Percentiles rank a stretch among this genome's conserved stretches.
Conservation (phyloP, 495 filamentous ascomycete species). For the Arthonia radiata region DNA sequence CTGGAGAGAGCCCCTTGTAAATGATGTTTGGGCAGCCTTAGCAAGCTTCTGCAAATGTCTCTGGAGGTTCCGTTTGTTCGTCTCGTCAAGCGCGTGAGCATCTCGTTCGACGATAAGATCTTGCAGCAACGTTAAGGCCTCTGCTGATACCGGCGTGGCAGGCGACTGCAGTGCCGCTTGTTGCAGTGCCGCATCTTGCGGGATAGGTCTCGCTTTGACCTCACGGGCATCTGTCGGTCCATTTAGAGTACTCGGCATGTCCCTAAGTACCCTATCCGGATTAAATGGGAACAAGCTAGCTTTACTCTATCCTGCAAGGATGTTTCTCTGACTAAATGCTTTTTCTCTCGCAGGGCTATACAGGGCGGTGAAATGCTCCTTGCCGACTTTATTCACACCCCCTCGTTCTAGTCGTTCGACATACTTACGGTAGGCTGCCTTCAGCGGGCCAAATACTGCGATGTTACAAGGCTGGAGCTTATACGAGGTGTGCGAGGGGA, state of each 20-base stretch:
- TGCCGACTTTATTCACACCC: slow-evolving; percentile 2
- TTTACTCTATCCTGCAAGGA: slow-evolving; percentile 3
- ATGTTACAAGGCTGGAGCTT: slow-evolving; percentile 10
- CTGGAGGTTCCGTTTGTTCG: slow-evolving; percentile 3
- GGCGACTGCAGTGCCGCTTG: too few species aligned
- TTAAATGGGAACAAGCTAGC: slow-evolving; percentile 4
- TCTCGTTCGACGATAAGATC: slow-evolving; percentile 2
- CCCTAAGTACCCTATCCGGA: slow-evolving; percentile 4
- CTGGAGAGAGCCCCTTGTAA: slow-evolving; percentile 3
- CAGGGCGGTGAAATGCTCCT: slow-evolving; percentile 5
- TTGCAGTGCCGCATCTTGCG: slow-evolving; percentile 1
- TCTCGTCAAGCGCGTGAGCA: slow-evolving; percentile 2
- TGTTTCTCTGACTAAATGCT: slow-evolving; percentile 4
- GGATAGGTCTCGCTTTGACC: not conserved
- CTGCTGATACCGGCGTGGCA: slow-evolving; percentile 4
- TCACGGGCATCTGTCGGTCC: slow-evolving; percentile 1
- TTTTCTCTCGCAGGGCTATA: slow-evolving; percentile 3
- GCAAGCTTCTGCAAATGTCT: slow-evolving; percentile 4
- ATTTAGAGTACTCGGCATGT: slow-evolving; percentile 3
- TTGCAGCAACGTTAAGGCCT: slow-evolving; percentile 4
- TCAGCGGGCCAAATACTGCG: slow-evolving; percentile 2
- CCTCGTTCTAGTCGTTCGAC: slow-evolving; percentile 5
- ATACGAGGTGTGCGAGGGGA: too few species aligned
- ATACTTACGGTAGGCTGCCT: slow-evolving; percentile 7
- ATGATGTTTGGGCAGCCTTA: slow-evolving; percentile 2